Evolutionary conservation across 148 eudicot genomes (phyloP).

Genomic region (Agrostemma githago): DNA sequence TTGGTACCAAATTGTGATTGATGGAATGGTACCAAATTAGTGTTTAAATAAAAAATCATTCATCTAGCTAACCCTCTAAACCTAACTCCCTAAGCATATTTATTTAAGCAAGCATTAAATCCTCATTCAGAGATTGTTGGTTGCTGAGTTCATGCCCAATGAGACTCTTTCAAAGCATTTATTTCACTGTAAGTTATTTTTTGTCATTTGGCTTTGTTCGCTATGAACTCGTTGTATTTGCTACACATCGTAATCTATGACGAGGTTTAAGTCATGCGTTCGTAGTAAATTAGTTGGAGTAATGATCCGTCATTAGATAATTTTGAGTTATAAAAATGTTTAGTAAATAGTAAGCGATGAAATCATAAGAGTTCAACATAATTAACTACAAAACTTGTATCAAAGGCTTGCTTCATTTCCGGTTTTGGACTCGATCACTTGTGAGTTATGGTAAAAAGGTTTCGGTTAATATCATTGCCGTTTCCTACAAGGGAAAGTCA

Average conservation of each 20-base stretch:
- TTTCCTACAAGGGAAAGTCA: slow-evolving; percentile 60
- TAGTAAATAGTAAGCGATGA: not conserved
- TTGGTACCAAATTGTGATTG: too few species aligned
- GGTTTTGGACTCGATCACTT: not conserved
- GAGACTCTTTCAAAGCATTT: slow-evolving; percentile 86
- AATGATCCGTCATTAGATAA: too few species aligned
- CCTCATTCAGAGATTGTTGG: slow-evolving; percentile 80
- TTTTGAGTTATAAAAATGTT: not conserved
- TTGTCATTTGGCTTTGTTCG: not conserved
- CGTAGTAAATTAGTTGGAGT: too few species aligned
- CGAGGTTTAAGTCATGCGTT: too few species aligned
- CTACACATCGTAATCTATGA: too few species aligned
- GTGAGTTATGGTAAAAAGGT: not conserved
- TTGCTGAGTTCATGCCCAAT: slow-evolving; percentile 87
- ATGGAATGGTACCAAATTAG: too few species aligned
- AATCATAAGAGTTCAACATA: too few species aligned
- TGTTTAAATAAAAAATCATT: too few species aligned
- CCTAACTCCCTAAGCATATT: too few species aligned
- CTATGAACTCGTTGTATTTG: slow-evolving; percentile 3
- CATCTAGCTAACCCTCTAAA: too few species aligned
- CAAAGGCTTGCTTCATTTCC: not conserved
- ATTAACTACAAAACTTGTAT: not conserved
- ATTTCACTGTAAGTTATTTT: slow-evolving; percentile 59
- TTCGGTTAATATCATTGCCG: not conserved
- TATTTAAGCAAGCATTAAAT: too few species aligned